These are phyloP conservation scores for Penicillium nordicum DNA, from an alignment of 2,329 filamentous ascomycete species.

Conservation along the genomic window DNA sequence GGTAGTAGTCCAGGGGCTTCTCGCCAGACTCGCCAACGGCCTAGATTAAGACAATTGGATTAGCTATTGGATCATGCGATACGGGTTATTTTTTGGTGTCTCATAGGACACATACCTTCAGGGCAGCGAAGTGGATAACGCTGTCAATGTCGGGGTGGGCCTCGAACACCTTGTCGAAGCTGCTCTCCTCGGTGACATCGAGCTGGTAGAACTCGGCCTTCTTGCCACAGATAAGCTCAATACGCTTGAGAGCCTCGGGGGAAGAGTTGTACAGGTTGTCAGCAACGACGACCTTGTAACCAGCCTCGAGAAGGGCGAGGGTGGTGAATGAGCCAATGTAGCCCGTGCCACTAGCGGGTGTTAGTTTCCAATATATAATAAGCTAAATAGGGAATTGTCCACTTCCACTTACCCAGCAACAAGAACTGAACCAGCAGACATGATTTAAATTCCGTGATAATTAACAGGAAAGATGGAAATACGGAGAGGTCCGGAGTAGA, in stretches of 20 bases:
- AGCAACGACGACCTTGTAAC: conserved; percentile 93
- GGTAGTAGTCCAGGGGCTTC: conserved; percentile 95
- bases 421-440: conserved; percentile 83
- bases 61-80: not conserved
- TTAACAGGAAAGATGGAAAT: not conserved
- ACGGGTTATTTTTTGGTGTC: not conserved
- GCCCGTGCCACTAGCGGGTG: conserved; percentile 69
- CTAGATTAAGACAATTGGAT: conserved; percentile 43
- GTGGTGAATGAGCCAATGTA: conserved; percentile 99
- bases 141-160: conserved; percentile 93
- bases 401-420: conserved; percentile 73
- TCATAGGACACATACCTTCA: conserved; percentile 63
- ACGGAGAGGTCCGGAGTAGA: not conserved
- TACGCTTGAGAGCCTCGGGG: conserved; percentile 84
- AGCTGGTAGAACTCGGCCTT: conserved; percentile 78
- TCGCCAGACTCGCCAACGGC: conserved; percentile 93
- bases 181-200: conserved; percentile 83
- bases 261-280: conserved; percentile 98
- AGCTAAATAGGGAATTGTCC: conserved; percentile 8
- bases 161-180: conserved; percentile 79
- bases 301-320: conserved; percentile 85
- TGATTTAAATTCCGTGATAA: conserved; percentile 37
- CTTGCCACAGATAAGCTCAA: conserved; percentile 89
- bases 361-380: conserved; percentile 17
- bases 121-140: conserved; percentile 96